A percentile compares a stretch with the other conserved stretches of the same genome.
phyloP scores from a whole-genome alignment of 441 rosid genomes.

The Isatis lusitanica region DNA sequence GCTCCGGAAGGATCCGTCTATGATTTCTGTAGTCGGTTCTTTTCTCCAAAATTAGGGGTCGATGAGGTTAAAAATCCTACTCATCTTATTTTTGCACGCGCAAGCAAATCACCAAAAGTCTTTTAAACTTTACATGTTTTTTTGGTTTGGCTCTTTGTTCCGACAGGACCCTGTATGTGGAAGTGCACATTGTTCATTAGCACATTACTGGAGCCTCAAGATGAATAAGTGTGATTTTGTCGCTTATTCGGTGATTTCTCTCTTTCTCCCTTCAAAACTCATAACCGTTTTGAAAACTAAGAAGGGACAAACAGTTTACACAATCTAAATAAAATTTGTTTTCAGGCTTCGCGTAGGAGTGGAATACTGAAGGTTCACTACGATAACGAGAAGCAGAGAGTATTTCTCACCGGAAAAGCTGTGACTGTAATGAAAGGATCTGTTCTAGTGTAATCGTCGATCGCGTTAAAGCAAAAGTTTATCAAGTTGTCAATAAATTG shows the following conservation, averaged over 20 bases:
- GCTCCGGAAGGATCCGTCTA: constrained; percentile 58
- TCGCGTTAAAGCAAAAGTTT: background rate
- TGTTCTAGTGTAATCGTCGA: constrained; percentile 40
- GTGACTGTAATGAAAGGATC: constrained; percentile 64
- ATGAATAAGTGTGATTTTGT: constrained; percentile 54
- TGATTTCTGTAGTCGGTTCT: constrained; percentile 62
- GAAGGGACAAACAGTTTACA: background rate
- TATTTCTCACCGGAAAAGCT: constrained; percentile 62
- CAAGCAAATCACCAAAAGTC: background rate
- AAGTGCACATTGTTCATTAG: constrained; percentile 68
- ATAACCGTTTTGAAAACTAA: background rate
- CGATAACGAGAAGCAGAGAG: constrained; percentile 51
- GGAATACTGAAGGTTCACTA: constrained; percentile 50
- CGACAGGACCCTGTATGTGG: constrained; percentile 69
- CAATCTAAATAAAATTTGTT: background rate
- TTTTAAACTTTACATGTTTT: background rate
- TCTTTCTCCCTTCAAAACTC: background rate
- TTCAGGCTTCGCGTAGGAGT: constrained; percentile 60
- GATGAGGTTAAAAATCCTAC: constrained; percentile 42
- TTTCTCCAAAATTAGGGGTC: constrained; percentile 53
- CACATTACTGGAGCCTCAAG: constrained; percentile 63
- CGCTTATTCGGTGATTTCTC: constrained; percentile 51
- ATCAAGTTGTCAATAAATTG: background rate
- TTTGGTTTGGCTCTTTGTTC: background rate
- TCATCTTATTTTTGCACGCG: background rate